Percentiles rank a stretch among this genome's conserved stretches.
These are phyloP conservation scores for Nannizzia gypsea DNA, from an alignment of 2,329 filamentous ascomycete species.

Conservation along the genomic window DNA sequence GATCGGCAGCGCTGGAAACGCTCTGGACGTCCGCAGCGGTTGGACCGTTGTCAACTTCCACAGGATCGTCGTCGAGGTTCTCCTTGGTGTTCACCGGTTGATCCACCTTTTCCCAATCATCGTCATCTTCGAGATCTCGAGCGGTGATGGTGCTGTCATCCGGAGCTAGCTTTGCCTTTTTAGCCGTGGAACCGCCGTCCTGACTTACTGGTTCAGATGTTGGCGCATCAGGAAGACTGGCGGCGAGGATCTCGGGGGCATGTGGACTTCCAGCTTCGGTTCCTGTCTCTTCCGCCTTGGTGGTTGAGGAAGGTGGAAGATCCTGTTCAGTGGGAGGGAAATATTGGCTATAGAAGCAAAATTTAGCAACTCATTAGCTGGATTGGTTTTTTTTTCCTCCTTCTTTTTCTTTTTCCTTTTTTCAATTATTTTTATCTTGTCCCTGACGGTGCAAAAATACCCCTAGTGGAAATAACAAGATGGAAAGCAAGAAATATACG, in stretches of 20 bases:
- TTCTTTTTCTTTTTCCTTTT: no score
- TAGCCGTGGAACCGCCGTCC: constrained; percentile 11
- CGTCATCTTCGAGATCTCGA: constrained; percentile 21
- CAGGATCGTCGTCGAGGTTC: constrained; percentile 24
- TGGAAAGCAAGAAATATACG: constrained; percentile 28
- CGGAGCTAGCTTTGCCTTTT: neutral
- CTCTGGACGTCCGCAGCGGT: constrained; percentile 26
- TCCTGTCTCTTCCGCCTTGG: neutral
- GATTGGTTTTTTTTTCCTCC: no score
- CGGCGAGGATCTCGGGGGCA: constrained; percentile 25
- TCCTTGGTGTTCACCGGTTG: constrained; percentile 20
- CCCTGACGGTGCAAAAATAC: neutral
- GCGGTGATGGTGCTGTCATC: constrained; percentile 7
- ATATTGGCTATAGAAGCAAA: constrained; percentile 27
- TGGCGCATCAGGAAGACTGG: constrained; percentile 39
- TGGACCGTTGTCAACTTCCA: constrained; percentile 22
- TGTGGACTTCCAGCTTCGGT: constrained; percentile 6
- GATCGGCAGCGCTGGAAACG: constrained; percentile 23
- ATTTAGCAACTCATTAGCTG: neutral
- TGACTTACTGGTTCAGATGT: constrained; percentile 37
- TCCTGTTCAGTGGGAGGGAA: constrained; percentile 36
- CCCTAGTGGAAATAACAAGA: neutral
- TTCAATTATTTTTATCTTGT: no score
- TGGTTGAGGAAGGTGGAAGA: neutral
- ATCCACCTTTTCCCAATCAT: constrained; percentile 32